These are phyloP conservation scores for Quercus tomentella DNA, from an alignment of 331 rosid genomes.

Conservation along the genomic window DNA sequence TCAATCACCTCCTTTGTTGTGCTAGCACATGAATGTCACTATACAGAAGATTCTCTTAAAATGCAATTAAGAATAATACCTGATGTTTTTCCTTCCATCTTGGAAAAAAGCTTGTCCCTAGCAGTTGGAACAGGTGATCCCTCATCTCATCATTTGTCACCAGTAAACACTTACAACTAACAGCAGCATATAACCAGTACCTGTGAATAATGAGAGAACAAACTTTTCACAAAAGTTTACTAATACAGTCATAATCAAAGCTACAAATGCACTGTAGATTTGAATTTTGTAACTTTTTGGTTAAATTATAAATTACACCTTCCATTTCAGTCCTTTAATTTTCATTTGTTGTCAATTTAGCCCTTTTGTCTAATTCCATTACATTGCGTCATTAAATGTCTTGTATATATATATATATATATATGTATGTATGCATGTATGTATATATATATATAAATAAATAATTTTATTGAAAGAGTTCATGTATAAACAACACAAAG, in stretches of 20 bases:
- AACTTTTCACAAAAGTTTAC: conserved; percentile 2
- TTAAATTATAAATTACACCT: too few relatives aligned
- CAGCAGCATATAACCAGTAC: conserved; percentile 97
- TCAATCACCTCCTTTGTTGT: background rate
- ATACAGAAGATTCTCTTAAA: background rate
- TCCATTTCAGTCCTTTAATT: too few relatives aligned
- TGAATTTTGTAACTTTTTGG: background rate
- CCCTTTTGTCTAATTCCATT: too few relatives aligned
- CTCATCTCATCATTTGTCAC: conserved; percentile 96
- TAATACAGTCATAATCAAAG: background rate
- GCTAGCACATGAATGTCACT: background rate
- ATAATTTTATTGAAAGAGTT: too few relatives aligned
- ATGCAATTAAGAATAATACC: conserved; percentile 29
- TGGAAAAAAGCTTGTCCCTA: conserved; percentile 88
- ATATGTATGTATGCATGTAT: too few relatives aligned
- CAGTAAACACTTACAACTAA: conserved; percentile 64
- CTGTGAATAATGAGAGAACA: conserved; percentile 28
- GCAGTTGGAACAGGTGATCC: conserved; percentile 86
- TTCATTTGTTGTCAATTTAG: too few relatives aligned
- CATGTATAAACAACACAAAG: too few relatives aligned
- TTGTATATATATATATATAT: too few relatives aligned
- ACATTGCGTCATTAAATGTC: too few relatives aligned
- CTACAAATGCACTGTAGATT: background rate
- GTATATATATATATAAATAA: too few relatives aligned
- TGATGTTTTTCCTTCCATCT: conserved; percentile 98